phyloP scores from a whole-genome alignment of 2,329 filamentous ascomycete species.

The Monilinia vaccinii-corymbosi region DNA sequence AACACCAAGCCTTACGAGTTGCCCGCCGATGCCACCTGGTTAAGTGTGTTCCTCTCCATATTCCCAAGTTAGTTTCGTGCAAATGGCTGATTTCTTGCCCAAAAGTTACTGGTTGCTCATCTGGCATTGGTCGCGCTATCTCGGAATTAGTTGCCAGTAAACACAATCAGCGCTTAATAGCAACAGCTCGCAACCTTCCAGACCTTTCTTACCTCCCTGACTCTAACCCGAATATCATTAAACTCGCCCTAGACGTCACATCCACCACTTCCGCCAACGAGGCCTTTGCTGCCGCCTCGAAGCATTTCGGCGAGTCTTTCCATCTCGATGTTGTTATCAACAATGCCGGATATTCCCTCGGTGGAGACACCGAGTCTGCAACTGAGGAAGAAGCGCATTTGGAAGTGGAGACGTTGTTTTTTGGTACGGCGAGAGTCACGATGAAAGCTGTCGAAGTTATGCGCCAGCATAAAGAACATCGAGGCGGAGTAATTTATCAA shows the following conservation, averaged over 20 bases:
- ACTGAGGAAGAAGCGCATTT: conserved; percentile 29
- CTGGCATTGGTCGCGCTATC: conserved; percentile 37
- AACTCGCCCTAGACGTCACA: conserved; percentile 40
- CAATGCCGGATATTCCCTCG: conserved; percentile 49
- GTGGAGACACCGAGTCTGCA: conserved; percentile 42
- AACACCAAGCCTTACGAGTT: background rate
- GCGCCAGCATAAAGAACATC: conserved; percentile 29
- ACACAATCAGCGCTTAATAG: conserved; percentile 35
- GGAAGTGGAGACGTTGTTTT: conserved; percentile 37
- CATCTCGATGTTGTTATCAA: conserved; percentile 53
- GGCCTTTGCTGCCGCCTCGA: conserved; percentile 30
- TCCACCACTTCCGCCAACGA: conserved; percentile 29
- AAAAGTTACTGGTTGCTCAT: conserved; percentile 41
- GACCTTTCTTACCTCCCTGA: conserved; percentile 35
- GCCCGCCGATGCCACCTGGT: background rate
- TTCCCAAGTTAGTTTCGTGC: background rate
- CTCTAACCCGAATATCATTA: conserved; percentile 33
- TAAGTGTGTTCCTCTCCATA: background rate
- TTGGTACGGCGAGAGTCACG: conserved; percentile 34
- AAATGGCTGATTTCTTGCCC: background rate
- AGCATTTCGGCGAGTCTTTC: conserved; percentile 36
- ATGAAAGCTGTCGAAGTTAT: conserved; percentile 33
- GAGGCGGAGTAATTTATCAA: conserved; percentile 34
- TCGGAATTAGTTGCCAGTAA: conserved; percentile 33
- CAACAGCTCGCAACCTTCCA: conserved; percentile 38